These are phyloP conservation scores for Roridomyces roridus DNA, from an alignment of 768 basidiomycete species.

Conservation along the genomic window DNA sequence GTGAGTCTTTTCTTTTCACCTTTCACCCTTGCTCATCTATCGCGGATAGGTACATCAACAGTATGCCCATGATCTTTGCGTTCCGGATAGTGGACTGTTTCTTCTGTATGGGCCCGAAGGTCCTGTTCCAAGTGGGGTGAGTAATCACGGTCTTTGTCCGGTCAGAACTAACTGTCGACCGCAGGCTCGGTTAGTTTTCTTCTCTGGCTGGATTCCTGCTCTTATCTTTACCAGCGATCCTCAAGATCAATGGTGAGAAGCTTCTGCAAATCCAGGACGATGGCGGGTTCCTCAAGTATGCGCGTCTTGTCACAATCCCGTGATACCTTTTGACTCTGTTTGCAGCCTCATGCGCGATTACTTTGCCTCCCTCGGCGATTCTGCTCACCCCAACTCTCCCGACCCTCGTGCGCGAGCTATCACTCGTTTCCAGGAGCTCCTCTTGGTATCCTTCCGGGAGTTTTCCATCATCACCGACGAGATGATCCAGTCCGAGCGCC, in stretches of 20 bases:
- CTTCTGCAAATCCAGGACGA: constrained; percentile 95
- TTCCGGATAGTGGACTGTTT: constrained; percentile 98
- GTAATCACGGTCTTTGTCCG: too few species aligned
- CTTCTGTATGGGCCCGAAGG: constrained; percentile 98
- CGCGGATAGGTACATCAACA: constrained; percentile 76
- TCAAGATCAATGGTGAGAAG: constrained; percentile 96
- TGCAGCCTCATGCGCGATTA: constrained; percentile 91
- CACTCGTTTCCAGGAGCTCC: constrained; percentile 95
- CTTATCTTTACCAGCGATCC: constrained; percentile 66
- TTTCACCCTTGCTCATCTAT: not conserved
- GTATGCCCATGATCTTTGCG: constrained; percentile 97
- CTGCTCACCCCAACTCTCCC: constrained; percentile 87
- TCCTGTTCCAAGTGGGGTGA: constrained; percentile 97
- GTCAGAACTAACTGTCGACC: not conserved
- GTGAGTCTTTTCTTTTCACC: constrained; percentile 52
- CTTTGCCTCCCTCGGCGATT: constrained; percentile 91
- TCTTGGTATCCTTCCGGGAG: constrained; percentile 97
- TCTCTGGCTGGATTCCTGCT: not conserved
- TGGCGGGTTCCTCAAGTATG: constrained; percentile 93
- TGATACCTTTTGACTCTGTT: not conserved
- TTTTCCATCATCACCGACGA: constrained; percentile 97
- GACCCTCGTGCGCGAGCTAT: constrained; percentile 93
- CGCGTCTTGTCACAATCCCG: not conserved
- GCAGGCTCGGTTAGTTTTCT: constrained; percentile 52
- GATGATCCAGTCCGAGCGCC: constrained; percentile 85